A percentile compares a stretch with the other conserved stretches of the same genome.
These are phyloP conservation scores for Skeletonema costatum DNA, from an alignment of 108 stramenopile species.

Conservation along the genomic window DNA sequence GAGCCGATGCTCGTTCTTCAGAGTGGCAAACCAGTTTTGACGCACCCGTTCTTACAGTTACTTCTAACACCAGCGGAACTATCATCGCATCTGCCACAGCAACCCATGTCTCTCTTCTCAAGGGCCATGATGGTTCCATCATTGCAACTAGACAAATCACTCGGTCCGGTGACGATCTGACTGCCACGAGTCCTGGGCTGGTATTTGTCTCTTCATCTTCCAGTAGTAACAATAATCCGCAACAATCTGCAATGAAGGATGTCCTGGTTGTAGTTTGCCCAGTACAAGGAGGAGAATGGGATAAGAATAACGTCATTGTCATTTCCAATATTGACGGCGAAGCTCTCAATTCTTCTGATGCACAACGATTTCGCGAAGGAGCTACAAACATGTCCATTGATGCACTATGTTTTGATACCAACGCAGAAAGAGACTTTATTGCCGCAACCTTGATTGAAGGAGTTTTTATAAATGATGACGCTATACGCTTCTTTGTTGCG, in stretches of 20 bases:
- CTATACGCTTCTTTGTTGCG: slow-evolving; percentile 49
- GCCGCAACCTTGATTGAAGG: slow-evolving; percentile 11
- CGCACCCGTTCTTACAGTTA: slow-evolving; percentile 44
- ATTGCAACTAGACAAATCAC: slow-evolving; percentile 63
- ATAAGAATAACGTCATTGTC: slow-evolving; percentile 41
- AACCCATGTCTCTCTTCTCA: slow-evolving; percentile 59
- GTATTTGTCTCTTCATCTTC: slow-evolving; percentile 7
- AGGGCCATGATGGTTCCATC: slow-evolving; percentile 63
- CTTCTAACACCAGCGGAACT: slow-evolving; percentile 58
- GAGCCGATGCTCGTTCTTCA: neutral
- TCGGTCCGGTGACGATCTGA: neutral
- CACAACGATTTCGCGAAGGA: slow-evolving; percentile 47
- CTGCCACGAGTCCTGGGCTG: neutral
- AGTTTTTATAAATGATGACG: slow-evolving; percentile 17
- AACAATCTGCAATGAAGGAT: slow-evolving; percentile 36
- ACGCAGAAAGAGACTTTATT: neutral
- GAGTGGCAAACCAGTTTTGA: slow-evolving; percentile 39
- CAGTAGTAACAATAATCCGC: slow-evolving; percentile 1
- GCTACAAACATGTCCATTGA: slow-evolving; percentile 59
- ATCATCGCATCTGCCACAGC: slow-evolving; percentile 63
- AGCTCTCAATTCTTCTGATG: slow-evolving; percentile 53
- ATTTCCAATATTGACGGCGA: slow-evolving; percentile 72
- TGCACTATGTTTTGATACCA: slow-evolving; percentile 17
- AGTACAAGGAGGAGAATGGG: slow-evolving; percentile 19
- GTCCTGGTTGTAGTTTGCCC: slow-evolving; percentile 38